Conservation (phyloP, 2,329 filamentous ascomycete species). For the Neonectria neomacrospora region DNA sequence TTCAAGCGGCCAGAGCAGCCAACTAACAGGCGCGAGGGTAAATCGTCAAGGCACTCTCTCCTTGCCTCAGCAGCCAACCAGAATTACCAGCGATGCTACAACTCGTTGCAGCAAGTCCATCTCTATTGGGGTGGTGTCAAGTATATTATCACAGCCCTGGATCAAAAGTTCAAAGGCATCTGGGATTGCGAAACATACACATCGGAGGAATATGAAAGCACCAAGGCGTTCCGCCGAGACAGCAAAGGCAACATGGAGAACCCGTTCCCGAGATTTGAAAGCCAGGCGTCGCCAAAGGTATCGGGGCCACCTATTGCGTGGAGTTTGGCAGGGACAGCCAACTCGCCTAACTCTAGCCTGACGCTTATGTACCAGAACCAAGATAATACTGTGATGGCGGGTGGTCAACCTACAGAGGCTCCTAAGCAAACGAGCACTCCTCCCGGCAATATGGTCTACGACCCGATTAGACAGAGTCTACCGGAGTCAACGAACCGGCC, state of each 20-base stretch:
- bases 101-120: slow-evolving; percentile 82
- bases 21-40: slow-evolving; percentile 42
- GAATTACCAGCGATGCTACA: slow-evolving; percentile 89
- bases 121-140: slow-evolving; percentile 87
- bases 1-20: slow-evolving; percentile 18
- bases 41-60: slow-evolving; percentile 74
- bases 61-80: slow-evolving; percentile 84
- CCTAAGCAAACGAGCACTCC: slow-evolving; percentile 57
- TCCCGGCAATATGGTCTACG: slow-evolving; percentile 69
- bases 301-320: slow-evolving; percentile 72
- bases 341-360: slow-evolving; percentile 85
- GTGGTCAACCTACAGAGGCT: slow-evolving; percentile 23
- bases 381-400: slow-evolving; percentile 22
- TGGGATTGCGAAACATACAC: slow-evolving; percentile 78
- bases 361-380: slow-evolving; percentile 80
- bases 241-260: slow-evolving; percentile 51
- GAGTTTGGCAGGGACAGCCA: slow-evolving; percentile 88
- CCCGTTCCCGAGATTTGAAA: slow-evolving; percentile 58
- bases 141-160: slow-evolving; percentile 86
- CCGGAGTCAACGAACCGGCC: slow-evolving; percentile 62
- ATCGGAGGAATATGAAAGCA: slow-evolving; percentile 80
- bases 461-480: slow-evolving; percentile 67
- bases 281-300: slow-evolving; percentile 61
- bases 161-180: slow-evolving; percentile 88
- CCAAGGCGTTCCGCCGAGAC: slow-evolving; percentile 62